phyloP scores from a whole-genome alignment of 495 filamentous ascomycete species.

The Xylaria bambusicola region DNA sequence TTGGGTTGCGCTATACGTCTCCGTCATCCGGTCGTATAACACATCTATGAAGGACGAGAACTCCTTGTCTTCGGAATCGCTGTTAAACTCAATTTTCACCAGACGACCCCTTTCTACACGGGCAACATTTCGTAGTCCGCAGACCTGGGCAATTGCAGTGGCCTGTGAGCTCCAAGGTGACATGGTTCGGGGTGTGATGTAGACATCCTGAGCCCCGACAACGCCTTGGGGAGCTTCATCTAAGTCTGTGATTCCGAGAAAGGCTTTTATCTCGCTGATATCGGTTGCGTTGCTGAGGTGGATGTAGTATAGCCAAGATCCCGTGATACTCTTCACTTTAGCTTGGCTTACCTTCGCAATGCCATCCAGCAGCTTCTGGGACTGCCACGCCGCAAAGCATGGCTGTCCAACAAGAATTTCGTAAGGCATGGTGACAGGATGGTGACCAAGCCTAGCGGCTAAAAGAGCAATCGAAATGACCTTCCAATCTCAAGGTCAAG shows the following conservation, averaged over 20 bases:
- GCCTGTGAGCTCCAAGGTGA: slow-evolving; percentile 98
- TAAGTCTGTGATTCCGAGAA: slow-evolving; percentile 38
- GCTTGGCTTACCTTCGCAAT: slow-evolving; percentile 47
- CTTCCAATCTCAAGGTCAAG: slow-evolving; percentile 4
- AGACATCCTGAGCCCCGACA: slow-evolving; percentile 43
- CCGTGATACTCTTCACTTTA: slow-evolving; percentile 45
- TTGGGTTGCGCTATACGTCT: slow-evolving; percentile 64
- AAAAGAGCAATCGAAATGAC: neutral
- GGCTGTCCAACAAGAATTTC: slow-evolving; percentile 46
- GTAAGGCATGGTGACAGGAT: slow-evolving; percentile 33
- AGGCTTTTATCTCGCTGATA: slow-evolving; percentile 28
- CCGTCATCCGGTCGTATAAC: slow-evolving; percentile 92
- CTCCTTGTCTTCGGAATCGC: slow-evolving; percentile 47
- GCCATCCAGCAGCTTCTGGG: slow-evolving; percentile 49
- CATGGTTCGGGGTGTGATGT: slow-evolving; percentile 82
- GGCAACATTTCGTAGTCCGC: slow-evolving; percentile 70
- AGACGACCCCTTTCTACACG: slow-evolving; percentile 86
- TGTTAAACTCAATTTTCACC: slow-evolving; percentile 62
- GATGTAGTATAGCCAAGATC: slow-evolving; percentile 55
- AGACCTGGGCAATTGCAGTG: slow-evolving; percentile 91
- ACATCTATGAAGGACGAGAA: slow-evolving; percentile 64
- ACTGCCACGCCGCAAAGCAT: slow-evolving; percentile 53
- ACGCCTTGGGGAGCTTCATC: slow-evolving; percentile 36
- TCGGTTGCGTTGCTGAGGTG: slow-evolving; percentile 34
- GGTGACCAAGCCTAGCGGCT: slow-evolving; percentile 10